A percentile compares a stretch with the other conserved stretches of the same genome.
phyloP scores from a whole-genome alignment of 2,329 filamentous ascomycete genomes.

The Proliferodiscus dingleyae region DNA sequence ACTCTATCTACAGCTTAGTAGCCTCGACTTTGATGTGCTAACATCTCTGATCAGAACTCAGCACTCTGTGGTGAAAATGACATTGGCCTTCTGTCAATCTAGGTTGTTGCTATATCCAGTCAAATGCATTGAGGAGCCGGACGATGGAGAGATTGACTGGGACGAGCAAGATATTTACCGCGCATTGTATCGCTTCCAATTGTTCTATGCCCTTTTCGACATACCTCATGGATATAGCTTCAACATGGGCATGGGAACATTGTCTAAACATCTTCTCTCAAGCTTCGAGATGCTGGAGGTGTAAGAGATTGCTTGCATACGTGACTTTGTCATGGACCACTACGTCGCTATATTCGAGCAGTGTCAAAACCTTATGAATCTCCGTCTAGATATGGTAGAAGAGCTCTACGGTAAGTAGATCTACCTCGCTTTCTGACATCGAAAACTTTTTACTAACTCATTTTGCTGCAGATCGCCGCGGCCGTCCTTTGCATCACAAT shows the following conservation, averaged over 20 bases:
- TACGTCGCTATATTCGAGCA: background rate
- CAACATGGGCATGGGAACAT: background rate
- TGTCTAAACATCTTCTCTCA: conserved; percentile 3
- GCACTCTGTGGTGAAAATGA: background rate
- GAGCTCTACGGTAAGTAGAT: background rate
- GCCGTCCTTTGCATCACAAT: too few relatives aligned
- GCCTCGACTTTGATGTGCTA: conserved; percentile 3
- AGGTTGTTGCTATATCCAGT: conserved; percentile 4
- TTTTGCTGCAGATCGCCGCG: too few relatives aligned
- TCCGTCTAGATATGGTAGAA: background rate
- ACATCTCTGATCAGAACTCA: conserved; percentile 5
- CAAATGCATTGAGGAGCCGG: background rate
- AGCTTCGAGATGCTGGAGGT: conserved; percentile 9
- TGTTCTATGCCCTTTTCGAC: conserved; percentile 3
- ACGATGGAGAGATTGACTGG: background rate
- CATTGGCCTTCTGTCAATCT: conserved; percentile 5
- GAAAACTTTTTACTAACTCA: background rate
- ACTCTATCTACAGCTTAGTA: background rate
- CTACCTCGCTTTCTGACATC: background rate
- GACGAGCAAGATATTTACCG: conserved; percentile 9
- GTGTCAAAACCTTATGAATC: background rate
- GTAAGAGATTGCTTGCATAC: conserved; percentile 8
- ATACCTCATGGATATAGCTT: background rate
- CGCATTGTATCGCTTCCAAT: conserved; percentile 7
- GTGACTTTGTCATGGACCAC: conserved; percentile 4